phyloP scores from a whole-genome alignment of 352 stramenopile genomes.

The Globisporangium paroecandrum region DNA sequence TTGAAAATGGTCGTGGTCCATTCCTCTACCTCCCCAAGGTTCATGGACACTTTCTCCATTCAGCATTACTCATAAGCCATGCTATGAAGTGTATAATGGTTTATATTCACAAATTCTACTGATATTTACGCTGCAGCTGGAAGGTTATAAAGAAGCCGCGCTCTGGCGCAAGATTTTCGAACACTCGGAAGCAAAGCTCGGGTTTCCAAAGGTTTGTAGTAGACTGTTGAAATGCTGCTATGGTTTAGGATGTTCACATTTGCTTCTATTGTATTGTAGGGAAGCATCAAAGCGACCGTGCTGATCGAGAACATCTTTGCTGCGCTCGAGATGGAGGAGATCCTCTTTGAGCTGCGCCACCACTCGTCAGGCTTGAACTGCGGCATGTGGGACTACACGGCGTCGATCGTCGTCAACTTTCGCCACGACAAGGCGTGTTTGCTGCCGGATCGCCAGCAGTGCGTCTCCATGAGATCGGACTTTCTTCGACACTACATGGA shows the following conservation, averaged over 20 bases:
- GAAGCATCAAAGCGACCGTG: constrained; percentile 88
- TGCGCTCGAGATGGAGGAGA: constrained; percentile 97
- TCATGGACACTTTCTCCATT: neutral
- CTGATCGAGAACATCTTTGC: constrained; percentile 97
- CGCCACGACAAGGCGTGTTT: constrained; percentile 75
- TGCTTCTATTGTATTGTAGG: constrained; percentile 17
- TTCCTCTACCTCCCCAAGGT: constrained; percentile 95
- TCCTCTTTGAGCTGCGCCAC: constrained; percentile 93
- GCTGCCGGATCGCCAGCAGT: constrained; percentile 89
- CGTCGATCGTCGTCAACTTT: constrained; percentile 95
- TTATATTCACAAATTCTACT: neutral
- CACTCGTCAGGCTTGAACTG: constrained; percentile 96
- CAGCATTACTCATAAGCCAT: neutral
- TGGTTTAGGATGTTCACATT: neutral
- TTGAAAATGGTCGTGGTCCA: constrained; percentile 71
- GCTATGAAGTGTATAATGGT: too few species aligned
- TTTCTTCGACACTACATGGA: constrained; percentile 90
- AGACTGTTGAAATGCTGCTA: neutral
- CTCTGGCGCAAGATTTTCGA: constrained; percentile 95
- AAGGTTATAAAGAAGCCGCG: constrained; percentile 91
- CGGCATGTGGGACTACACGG: constrained; percentile 97
- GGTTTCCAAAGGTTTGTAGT: constrained; percentile 63
- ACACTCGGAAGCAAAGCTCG: constrained; percentile 84
- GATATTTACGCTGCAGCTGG: constrained; percentile 42
- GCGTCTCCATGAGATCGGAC: constrained; percentile 65